Conservation (phyloP, 176 grass and related monocot genomes). For the Bolboschoenus planiculmis region DNA sequence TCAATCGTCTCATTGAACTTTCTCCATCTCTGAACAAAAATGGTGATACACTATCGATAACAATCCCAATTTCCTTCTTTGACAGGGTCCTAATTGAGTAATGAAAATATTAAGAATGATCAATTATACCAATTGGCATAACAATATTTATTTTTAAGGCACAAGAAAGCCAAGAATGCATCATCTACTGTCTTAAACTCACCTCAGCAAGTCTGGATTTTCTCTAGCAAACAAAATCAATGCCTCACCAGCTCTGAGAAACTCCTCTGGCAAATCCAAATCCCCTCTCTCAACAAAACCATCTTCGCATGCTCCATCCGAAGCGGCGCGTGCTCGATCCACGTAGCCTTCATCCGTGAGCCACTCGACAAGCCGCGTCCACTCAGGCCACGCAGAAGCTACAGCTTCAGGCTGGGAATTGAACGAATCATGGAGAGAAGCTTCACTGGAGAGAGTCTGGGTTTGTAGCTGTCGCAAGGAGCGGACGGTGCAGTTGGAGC, state of each 20-base stretch:
- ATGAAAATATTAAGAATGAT: not conserved
- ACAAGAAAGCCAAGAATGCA: not conserved
- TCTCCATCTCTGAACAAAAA: conserved; percentile 67
- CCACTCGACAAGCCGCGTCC: conserved; percentile 53
- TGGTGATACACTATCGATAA: conserved; percentile 51
- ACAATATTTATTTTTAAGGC: not conserved
- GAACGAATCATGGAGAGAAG: conserved; percentile 14
- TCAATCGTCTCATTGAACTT: conserved; percentile 42
- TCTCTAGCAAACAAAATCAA: conserved; percentile 69
- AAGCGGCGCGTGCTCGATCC: not conserved
- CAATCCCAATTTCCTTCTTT: conserved; percentile 60
- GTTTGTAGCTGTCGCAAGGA: conserved; percentile 5
- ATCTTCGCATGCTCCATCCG: conserved; percentile 14
- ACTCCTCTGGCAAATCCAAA: conserved; percentile 40
- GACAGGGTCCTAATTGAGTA: conserved; percentile 39
- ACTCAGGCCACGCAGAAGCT: conserved; percentile 43
- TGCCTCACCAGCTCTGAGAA: conserved; percentile 30
- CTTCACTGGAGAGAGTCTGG: conserved; percentile 7
- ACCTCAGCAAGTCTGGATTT: conserved; percentile 67
- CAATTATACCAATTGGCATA: conserved; percentile 3
- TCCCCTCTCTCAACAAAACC: not conserved
- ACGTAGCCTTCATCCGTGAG: conserved; percentile 41
- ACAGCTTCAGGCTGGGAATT: not conserved
- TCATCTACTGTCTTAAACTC: conserved; percentile 6
- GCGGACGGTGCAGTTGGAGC: conserved; percentile 11